Base-by-base conservation (phyloP, 768 basidiomycete genomes). In the Calocybe cyanea region DNA sequence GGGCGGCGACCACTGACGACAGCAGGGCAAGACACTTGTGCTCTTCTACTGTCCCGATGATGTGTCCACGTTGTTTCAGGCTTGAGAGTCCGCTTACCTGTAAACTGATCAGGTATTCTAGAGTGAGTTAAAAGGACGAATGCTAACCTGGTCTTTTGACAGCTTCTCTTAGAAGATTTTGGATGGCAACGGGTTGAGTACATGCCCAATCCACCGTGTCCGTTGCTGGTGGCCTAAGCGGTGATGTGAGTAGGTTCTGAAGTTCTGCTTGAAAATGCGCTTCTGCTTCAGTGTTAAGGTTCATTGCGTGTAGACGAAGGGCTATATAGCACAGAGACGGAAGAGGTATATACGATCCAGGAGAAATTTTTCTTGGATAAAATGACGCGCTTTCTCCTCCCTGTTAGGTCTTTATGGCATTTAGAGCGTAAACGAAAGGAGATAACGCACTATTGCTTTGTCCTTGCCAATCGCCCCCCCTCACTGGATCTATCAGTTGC, bases 121-220 rank as follows among this genome's bases (percentile, higher is more conserved):
- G 10, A 0, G 23, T 17, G 3, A 14, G 17, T 35, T 35, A 15
- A 8, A 20, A 39, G 34, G 25, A 21, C 0, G 10, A 6, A 14
- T 24, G 10, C 49, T 42, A 7, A 50, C 53, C 45, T 38, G 49
- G 43, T 21, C 14, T 35, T 37, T 43, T 53, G 2, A 24, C 38
- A 7, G 24, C 43, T 30, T 45, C 46, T 11, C 43, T 31, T 4
- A 50, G 30, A 33, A 50, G 41, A 41, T 25, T 48, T 42, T 48
- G 43, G 4, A 54, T 42, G 40, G 38, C 42, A 15, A 42, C 23
- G 3, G 53, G 49, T 28, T 54, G 53, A 6, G 53, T 41, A 17
- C 19, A 48, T 4, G 46, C 43, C 53, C 53, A 54, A 32, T 45
- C 49, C 17, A 54, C 46, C 9, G 18, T 34, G 31, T 54, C 53